Evolutionary conservation across 306 rosid genomes (phyloP).

Genomic region (Vigna angularis): DNA sequence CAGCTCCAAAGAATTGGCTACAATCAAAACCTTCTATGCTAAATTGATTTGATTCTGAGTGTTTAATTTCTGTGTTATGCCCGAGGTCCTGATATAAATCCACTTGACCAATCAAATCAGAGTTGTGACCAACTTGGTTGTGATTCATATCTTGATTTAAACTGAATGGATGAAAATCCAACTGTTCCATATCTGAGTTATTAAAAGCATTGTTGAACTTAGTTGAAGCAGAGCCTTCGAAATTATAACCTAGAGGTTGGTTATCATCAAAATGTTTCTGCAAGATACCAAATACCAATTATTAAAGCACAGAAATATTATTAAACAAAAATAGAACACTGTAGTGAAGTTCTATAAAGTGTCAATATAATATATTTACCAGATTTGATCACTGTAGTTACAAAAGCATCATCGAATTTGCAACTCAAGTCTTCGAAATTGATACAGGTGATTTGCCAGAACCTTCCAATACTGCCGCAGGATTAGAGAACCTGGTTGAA

Average conservation of each 20-base stretch:
- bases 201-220: constrained; percentile 53
- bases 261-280: constrained; percentile 69
- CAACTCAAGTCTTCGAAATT: constrained; percentile 47
- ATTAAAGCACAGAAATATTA: constrained; percentile 16
- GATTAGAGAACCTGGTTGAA: constrained; percentile 50
- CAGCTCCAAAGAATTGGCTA: constrained; percentile 40
- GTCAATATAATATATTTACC: constrained; percentile 46
- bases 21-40: constrained; percentile 51
- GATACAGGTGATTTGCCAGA: constrained; percentile 57
- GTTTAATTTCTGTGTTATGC: constrained; percentile 35
- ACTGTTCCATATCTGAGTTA: constrained; percentile 58
- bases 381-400: constrained; percentile 41
- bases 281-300: constrained; percentile 42
- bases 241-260: constrained; percentile 55
- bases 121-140: constrained; percentile 42
- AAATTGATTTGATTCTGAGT: constrained; percentile 51
- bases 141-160: constrained; percentile 58
- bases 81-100: constrained; percentile 41
- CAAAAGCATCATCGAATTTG: constrained; percentile 21
- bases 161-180: constrained; percentile 62
- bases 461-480: constrained; percentile 46
- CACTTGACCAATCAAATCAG: constrained; percentile 43
- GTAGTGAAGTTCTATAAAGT: constrained; percentile 44
- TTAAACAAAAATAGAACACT: constrained; percentile 14
- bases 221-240: constrained; percentile 64